A percentile compares a stretch with the other conserved stretches of the same genome.
Conservation (phyloP, 306 rosid genomes). For the Citrullus amarus region DNA sequence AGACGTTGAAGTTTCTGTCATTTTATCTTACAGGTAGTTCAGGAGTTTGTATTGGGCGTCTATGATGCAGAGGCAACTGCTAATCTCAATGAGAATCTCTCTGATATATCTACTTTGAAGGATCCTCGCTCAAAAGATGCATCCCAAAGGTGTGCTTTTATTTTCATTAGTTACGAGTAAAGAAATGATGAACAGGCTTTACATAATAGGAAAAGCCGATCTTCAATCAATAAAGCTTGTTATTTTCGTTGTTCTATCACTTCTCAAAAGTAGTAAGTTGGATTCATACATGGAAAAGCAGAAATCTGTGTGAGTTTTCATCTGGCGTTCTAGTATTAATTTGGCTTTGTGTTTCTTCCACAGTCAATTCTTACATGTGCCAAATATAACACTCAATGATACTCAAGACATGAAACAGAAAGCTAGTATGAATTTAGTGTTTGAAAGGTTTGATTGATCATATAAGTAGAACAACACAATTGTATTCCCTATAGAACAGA, state of each 20-base stretch:
- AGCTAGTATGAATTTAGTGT: not conserved
- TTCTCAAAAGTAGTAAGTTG: not conserved
- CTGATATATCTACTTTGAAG: constrained; percentile 73
- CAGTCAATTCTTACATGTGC: not conserved
- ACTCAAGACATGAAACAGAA: not conserved
- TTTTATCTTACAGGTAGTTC: constrained; percentile 48
- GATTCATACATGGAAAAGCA: not conserved
- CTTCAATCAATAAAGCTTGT: not conserved
- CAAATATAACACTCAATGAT: not conserved
- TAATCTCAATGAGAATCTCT: constrained; percentile 62
- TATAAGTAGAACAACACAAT: too few species aligned
- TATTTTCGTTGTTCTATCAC: not conserved
- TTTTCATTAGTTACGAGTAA: not conserved
- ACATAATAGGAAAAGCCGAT: not conserved
- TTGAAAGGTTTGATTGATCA: not conserved
- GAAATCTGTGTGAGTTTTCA: not conserved
- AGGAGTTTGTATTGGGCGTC: constrained; percentile 68
- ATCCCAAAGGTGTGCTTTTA: constrained; percentile 62
- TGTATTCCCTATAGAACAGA: too few species aligned
- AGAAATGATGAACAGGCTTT: not conserved
- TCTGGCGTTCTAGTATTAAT: not conserved
- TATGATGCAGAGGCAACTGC: constrained; percentile 82
- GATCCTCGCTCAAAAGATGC: constrained; percentile 96
- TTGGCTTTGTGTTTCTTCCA: not conserved
- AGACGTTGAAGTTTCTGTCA: constrained; percentile 5